Evolutionary conservation across 2,329 filamentous ascomycete genomes (phyloP).

Genomic region (Didymosphaeria variabile): DNA sequence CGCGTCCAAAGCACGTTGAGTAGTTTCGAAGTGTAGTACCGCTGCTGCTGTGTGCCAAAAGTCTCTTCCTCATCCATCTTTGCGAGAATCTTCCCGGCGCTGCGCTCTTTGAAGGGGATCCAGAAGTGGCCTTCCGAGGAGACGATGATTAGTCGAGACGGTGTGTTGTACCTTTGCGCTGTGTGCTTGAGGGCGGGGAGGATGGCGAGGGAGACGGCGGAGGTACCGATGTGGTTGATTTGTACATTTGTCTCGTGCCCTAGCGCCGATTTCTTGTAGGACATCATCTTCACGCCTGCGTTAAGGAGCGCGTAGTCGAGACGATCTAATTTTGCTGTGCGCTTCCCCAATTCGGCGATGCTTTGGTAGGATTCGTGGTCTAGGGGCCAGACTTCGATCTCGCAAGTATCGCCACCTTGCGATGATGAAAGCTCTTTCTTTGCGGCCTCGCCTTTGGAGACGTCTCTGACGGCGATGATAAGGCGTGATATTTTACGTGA

Average conservation of each 20-base stretch:
- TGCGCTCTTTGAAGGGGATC: conserved; percentile 29
- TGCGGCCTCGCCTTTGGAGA: conserved; percentile 53
- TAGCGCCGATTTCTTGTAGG: conserved; percentile 49
- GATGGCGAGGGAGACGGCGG: conserved; percentile 23
- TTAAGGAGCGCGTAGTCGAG: conserved; percentile 59
- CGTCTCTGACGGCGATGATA: conserved; percentile 58
- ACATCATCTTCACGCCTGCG: conserved; percentile 42
- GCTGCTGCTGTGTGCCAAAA: conserved; percentile 21
- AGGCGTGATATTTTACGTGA: conserved; percentile 53
- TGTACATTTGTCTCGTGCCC: conserved; percentile 58
- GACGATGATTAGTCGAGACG: conserved; percentile 56
- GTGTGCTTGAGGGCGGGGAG: conserved; percentile 56
- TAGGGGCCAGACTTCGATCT: conserved; percentile 56
- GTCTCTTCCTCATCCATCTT: conserved; percentile 26
- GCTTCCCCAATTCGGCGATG: conserved; percentile 54
- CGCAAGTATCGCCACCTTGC: conserved; percentile 41
- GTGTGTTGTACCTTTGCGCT: conserved; percentile 34
- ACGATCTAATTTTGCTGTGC: conserved; percentile 46
- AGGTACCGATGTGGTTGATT: conserved; percentile 30
- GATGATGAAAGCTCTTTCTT: conserved; percentile 50
- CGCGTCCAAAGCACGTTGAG: conserved; percentile 27
- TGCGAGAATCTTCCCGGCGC: conserved; percentile 22
- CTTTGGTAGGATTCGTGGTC: conserved; percentile 58
- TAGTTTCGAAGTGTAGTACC: conserved; percentile 31
- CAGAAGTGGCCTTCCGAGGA: conserved; percentile 50